Base-by-base conservation (phyloP, 2,329 filamentous ascomycete genomes). In the Rutstroemia sp. region DNA sequence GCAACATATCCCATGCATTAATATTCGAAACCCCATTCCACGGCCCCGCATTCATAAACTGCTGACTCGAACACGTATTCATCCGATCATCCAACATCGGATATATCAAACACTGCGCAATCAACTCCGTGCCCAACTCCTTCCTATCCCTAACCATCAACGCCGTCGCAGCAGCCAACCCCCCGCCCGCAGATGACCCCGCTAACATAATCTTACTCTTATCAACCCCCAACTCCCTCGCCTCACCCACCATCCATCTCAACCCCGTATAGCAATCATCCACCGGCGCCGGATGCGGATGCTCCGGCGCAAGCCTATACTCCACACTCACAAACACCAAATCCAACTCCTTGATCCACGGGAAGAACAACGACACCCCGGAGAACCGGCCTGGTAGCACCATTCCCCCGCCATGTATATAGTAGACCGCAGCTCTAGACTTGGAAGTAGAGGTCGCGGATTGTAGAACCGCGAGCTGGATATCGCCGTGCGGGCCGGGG, bases 101-200 rank as follows among this genome's bases (percentile, higher is more conserved):
- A 49, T 69, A 73, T 16, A 73, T 61, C 1, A 76, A 65, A 17
- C 73, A 68, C 38, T 73, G 69, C 21, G 70, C 72, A 8, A 68
- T 67, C 3, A 75, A 57, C n/a, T 65, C 65, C 1, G 10, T 30
- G 27, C 8, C 70, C 69, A 1, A 68, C 61, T 21, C 61, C 64
- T n/a, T 7, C 14, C 6, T 5, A 60, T 75, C 72, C n/a, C 71
- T 65, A 3, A 65, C 65, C 72, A 81, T 76, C 25, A 84, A 68
- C 1, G 77, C 73, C 60, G 78, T 71, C 4, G 75, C 77, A 1
- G 79, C 78, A 0, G 80, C 80, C 16, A 85, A 68, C 53, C 80
- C 79, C 2, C 79, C 81, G 2, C 80, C 81, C 1, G 79, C 80
- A 21, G 77, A 81, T 54, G 79, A 77, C 4, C 81, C 81, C 54